These are phyloP conservation scores for Penicillium occitanis DNA, from an alignment of 2,329 filamentous ascomycete genomes.

Conservation along the genomic window DNA sequence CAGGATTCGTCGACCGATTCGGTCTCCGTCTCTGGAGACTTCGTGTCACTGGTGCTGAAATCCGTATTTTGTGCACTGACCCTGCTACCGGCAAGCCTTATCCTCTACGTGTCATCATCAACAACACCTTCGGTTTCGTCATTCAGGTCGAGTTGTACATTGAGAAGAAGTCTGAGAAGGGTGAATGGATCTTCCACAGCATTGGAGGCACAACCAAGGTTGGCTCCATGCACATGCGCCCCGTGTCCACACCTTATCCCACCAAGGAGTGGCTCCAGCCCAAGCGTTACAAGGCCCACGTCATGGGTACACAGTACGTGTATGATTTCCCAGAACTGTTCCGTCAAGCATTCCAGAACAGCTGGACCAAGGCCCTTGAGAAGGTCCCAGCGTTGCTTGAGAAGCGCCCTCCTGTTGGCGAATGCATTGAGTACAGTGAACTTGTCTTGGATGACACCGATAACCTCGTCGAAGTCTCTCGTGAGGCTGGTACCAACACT, in stretches of 20 bases:
- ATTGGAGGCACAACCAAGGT: conserved; percentile 94
- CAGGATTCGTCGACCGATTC: conserved; percentile 94
- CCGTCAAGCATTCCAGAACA: conserved; percentile 95
- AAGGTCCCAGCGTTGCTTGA: conserved; percentile 72
- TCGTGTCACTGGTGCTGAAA: conserved; percentile 94
- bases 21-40: conserved; percentile 93
- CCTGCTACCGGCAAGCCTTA: conserved; percentile 78
- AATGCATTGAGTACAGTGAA: conserved; percentile 92
- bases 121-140: conserved; percentile 96
- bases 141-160: conserved; percentile 97
- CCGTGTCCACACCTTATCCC: conserved; percentile 87
- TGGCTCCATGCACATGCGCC: conserved; percentile 88
- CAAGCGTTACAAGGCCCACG: conserved; percentile 98
- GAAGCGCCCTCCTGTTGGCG: conserved; percentile 79
- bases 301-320: conserved; percentile 99
- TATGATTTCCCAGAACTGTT: conserved; percentile 99
- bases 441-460: conserved; percentile 93
- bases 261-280: conserved; percentile 99
- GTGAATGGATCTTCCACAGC: conserved; percentile 97
- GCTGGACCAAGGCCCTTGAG: conserved; percentile 75
- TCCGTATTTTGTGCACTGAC: conserved; percentile 97
- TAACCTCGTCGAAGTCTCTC: conserved; percentile 86
- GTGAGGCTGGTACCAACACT: conserved; percentile 90
- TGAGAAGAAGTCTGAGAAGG: conserved; percentile 96
- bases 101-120: conserved; percentile 93